A percentile compares a stretch with the other conserved stretches of the same genome.
These are phyloP conservation scores for Pascua guehoae DNA, from an alignment of 1,284 basidiomycete species.

Conservation along the genomic window DNA sequence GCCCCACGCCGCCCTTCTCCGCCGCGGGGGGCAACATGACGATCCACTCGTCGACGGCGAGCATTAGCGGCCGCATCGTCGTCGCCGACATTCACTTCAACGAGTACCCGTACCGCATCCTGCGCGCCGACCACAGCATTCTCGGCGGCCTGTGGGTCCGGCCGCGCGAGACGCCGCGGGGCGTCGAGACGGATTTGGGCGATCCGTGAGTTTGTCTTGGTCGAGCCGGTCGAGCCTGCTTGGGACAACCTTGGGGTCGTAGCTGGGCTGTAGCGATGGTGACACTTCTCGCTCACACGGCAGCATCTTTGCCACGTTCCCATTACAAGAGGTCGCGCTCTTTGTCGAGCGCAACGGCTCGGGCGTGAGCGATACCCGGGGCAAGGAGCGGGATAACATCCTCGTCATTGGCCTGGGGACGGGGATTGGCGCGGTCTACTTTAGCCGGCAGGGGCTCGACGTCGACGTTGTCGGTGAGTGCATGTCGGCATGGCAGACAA, in stretches of 20 bases:
- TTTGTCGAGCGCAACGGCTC: conserved; percentile 3
- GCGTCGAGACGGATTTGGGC: conserved; percentile 53
- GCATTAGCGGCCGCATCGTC: conserved; percentile 68
- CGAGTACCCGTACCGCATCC: conserved; percentile 63
- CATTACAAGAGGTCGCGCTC: conserved; percentile 75
- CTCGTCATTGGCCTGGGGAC: conserved; percentile 72
- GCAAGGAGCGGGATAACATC: conserved; percentile 23
- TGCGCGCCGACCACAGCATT: conserved; percentile 81
- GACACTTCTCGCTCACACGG: conserved; percentile 49
- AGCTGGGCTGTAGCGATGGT: too few relatives aligned
- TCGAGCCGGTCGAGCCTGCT: too few relatives aligned
- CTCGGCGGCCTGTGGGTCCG: conserved; percentile 83
- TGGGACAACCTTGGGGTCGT: too few relatives aligned
- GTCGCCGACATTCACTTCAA: conserved; percentile 61
- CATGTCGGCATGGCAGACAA: not conserved
- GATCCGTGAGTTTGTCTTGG: conserved; percentile 43
- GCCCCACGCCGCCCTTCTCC: not conserved
- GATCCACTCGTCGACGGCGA: conserved; percentile 51
- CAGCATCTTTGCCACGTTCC: conserved; percentile 78
- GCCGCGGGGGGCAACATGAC: not conserved
- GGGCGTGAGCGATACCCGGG: too few relatives aligned
- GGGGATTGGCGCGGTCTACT: conserved; percentile 71
- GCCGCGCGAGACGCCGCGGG: conserved; percentile 18
- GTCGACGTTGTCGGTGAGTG: conserved; percentile 38
- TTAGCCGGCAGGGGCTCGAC: conserved; percentile 63